Evolutionary conservation across 305 asterid genomes (phyloP).

Genomic region (Fraxinus albicans): DNA sequence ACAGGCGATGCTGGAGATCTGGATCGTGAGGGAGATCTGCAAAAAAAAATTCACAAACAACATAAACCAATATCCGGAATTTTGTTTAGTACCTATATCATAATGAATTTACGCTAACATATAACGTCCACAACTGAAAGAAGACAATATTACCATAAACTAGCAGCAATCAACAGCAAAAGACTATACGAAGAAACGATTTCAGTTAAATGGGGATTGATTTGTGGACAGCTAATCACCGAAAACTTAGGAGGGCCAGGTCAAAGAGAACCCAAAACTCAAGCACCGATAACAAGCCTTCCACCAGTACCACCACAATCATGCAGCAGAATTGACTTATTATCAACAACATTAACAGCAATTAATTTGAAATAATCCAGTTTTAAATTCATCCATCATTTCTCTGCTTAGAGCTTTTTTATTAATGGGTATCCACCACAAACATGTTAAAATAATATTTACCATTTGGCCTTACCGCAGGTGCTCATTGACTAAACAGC

Average conservation of each 20-base stretch:
- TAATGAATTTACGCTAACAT: slow-evolving; percentile 25
- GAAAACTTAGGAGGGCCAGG: background rate
- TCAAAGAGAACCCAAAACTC: background rate
- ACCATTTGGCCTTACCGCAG: slow-evolving; percentile 53
- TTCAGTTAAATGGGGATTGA: background rate
- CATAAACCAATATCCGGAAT: slow-evolving; percentile 20
- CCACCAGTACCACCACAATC: background rate
- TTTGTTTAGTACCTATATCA: slow-evolving; percentile 21
- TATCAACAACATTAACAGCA: background rate
- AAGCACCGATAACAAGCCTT: background rate
- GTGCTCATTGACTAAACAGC: slow-evolving; percentile 61
- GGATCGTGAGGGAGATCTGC: slow-evolving; percentile 57
- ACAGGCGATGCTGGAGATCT: slow-evolving; percentile 51
- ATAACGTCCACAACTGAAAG: slow-evolving; percentile 20
- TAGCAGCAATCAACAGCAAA: background rate
- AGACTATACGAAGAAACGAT: background rate
- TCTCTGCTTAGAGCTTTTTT: slow-evolving; percentile 16
- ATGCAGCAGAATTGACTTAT: background rate
- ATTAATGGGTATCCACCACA: slow-evolving; percentile 30
- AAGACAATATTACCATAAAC: background rate
- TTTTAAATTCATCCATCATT: slow-evolving; percentile 3
- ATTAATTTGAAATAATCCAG: slow-evolving; percentile 12
- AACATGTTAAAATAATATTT: slow-evolving; percentile 38
- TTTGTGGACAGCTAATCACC: background rate
- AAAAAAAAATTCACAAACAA: slow-evolving; percentile 26